A percentile compares a stretch with the other conserved stretches of the same genome.
Conservation (phyloP, 805 yeast species). For the Metschnikowia picachoensis region DNA sequence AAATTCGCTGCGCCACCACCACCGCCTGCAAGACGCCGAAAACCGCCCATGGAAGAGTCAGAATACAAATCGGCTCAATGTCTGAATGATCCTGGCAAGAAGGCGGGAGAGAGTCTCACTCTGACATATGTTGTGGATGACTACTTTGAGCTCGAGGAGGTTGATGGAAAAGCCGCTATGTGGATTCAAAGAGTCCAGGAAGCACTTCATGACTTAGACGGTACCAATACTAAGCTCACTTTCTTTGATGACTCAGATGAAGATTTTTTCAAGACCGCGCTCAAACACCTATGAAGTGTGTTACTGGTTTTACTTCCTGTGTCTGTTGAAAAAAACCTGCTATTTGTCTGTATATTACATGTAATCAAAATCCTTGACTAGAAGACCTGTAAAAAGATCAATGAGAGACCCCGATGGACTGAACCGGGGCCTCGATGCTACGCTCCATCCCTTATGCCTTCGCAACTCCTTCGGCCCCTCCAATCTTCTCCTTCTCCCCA, state of each 20-base stretch:
- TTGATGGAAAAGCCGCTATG: conserved; percentile 34
- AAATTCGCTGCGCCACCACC: conserved; percentile 19
- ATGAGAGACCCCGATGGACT: conserved; percentile 5
- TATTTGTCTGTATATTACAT: conserved; percentile 2
- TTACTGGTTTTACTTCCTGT: neutral
- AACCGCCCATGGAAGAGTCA: conserved; percentile 5
- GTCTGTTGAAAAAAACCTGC: neutral
- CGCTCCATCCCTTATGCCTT: conserved; percentile 1
- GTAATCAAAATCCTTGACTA: conserved; percentile 3
- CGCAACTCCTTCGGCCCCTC: conserved; percentile 2
- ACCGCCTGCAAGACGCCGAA: conserved; percentile 26
- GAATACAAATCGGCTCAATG: neutral
- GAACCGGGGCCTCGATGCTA: conserved; percentile 7
- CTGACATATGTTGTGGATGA: conserved; percentile 23
- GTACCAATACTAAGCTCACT: conserved; percentile 26
- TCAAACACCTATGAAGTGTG: conserved; percentile 9
- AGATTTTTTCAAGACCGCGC: conserved; percentile 26
- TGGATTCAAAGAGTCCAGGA: conserved; percentile 35
- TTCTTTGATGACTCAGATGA: conserved; percentile 36
- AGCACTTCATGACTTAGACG: conserved; percentile 27
- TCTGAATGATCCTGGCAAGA: conserved; percentile 2
- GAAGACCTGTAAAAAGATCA: conserved; percentile 4
- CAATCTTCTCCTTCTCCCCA: conserved; percentile 4
- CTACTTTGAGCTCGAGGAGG: conserved; percentile 31
- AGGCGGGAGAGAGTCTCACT: conserved; percentile 24